Evolutionary conservation across 352 stramenopile genomes (phyloP).

Genomic region (Globisporangium ultimum): DNA sequence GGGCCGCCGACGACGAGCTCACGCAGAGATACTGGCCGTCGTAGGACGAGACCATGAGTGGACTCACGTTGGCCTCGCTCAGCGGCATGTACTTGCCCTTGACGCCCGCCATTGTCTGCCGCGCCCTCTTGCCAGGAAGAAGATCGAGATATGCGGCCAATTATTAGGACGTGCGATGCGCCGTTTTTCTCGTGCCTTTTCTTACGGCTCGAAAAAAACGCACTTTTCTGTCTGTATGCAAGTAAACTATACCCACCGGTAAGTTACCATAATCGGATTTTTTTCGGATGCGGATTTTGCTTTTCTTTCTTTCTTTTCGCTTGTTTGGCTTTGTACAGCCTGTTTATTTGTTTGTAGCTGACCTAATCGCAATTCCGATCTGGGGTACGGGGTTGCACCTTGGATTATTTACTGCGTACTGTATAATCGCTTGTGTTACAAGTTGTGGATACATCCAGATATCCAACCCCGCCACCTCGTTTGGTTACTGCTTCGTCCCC

Average conservation of each 20-base stretch:
- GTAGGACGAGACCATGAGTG: slow-evolving; percentile 69
- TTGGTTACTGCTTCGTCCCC: too few species aligned
- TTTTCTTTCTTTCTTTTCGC: background rate
- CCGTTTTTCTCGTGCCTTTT: background rate
- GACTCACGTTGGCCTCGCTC: slow-evolving; percentile 77
- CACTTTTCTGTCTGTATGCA: background rate
- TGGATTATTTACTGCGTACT: too few species aligned
- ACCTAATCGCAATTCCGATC: background rate
- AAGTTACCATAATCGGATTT: background rate
- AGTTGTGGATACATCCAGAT: too few species aligned
- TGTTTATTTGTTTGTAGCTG: background rate
- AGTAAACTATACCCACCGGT: background rate
- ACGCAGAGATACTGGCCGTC: slow-evolving; percentile 79
- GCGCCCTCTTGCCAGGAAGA: background rate
- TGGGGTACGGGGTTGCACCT: too few species aligned
- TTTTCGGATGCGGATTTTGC: background rate
- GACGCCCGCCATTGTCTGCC: slow-evolving; percentile 32
- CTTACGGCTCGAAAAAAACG: background rate
- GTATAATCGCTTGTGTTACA: too few species aligned
- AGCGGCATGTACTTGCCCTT: slow-evolving; percentile 88
- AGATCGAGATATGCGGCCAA: background rate
- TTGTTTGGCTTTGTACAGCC: background rate
- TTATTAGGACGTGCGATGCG: background rate
- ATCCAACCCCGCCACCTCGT: too few species aligned
- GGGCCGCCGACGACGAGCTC: slow-evolving; percentile 36